Percentiles rank a stretch among this genome's conserved stretches.
phyloP scores from a whole-genome alignment of 177 flowering plant genomes.

The Vitis hybrid region DNA sequence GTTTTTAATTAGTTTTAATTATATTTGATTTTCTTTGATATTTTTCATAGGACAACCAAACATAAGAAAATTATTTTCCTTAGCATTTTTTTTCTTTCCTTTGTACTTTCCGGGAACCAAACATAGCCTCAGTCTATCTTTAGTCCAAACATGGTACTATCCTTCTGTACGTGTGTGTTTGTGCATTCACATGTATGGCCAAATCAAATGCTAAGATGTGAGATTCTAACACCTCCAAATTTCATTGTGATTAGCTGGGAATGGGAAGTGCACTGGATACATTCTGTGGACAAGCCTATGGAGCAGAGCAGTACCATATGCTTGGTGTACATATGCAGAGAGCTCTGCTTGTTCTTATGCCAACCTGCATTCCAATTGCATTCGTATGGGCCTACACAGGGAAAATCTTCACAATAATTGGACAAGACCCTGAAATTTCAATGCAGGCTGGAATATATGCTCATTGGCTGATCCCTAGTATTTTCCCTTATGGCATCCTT shows the following conservation, averaged over 20 bases:
- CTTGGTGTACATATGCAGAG: slow-evolving; percentile 34
- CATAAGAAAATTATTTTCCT: too few species aligned
- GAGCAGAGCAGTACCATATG: slow-evolving; percentile 35
- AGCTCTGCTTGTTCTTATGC: slow-evolving; percentile 25
- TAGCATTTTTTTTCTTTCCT: too few species aligned
- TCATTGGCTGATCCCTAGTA: slow-evolving; percentile 27
- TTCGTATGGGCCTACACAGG: slow-evolving; percentile 27
- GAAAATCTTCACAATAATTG: slow-evolving; percentile 16
- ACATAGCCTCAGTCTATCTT: too few species aligned
- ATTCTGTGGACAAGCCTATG: slow-evolving; percentile 35
- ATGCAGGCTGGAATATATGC: slow-evolving; percentile 29
- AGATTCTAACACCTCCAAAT: too few species aligned
- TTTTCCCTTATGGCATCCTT: slow-evolving; percentile 27
- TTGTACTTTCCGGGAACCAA: too few species aligned
- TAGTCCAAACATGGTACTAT: too few species aligned
- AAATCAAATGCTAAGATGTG: too few species aligned
- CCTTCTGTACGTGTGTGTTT: too few species aligned
- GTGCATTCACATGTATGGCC: too few species aligned
- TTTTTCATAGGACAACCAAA: too few species aligned
- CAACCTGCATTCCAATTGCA: slow-evolving; percentile 20
- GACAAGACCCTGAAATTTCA: slow-evolving; percentile 33
- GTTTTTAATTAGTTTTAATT: too few species aligned
- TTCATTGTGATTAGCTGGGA: slow-evolving; percentile 23
- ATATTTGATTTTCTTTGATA: too few species aligned
- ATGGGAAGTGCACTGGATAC: slow-evolving; percentile 38